Base-by-base conservation (phyloP, 2,329 filamentous ascomycete genomes). In the Graphilbum fragrans region DNA sequence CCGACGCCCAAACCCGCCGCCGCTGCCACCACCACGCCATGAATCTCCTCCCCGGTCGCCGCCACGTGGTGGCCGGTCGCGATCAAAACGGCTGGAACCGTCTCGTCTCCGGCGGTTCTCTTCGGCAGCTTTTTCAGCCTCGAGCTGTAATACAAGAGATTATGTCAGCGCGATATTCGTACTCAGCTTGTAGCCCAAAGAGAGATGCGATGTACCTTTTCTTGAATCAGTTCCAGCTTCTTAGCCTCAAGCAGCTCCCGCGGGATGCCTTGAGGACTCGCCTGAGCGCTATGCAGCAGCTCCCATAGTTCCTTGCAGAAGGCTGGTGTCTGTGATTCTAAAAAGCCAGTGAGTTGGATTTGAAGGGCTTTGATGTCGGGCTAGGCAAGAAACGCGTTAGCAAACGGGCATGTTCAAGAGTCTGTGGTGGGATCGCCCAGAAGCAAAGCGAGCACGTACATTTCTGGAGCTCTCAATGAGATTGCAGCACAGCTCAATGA, bases 291-390 rank as follows among this genome's bases (percentile, higher is more conserved):
- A 36, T 98, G 65, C 52, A 90, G 83, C 17, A 98, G 67, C 45
- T 80, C 85, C 92, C 92, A 98, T 12, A 98, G 64, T 48, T 95
- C 86, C 57, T 94, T 90, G 61, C 90, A 95, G 56, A 98, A 98
- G 0, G 71, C 63, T 2, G 86, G 70, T 0, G 87, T 92, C 50
- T 96, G 86, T 59, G 93, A 90, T 54, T 94, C 88, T 51, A 98
- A 75, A 54, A 98, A 98, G 2, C 90, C 92, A 2, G 86, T 92
- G 48, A 98, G 79, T 54, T 93, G 83, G 51, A 95, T 94, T 58
- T 98, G 92, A 42, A 96, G 72, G 36, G 82, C 78, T 64, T 96
- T 98, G 62, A 96, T 92, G 58, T 96, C 86, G 49, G 90, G 92
- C 88, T 96, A 52, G 33, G 38, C 16, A 4, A 3, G 12, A 11